phyloP scores from a whole-genome alignment of 164 flowering plant genomes.

The Vitis vinifera region ASM3070453v1 NC_081818.1:18430501-18431000 shows the following conservation, averaged over 20 bases:
- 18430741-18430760: neutral
- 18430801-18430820: neutral
- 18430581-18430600: slow-evolving; percentile 65
- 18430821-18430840: neutral
- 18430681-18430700: too few species aligned
- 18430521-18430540: neutral
- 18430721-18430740: neutral
- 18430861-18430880: neutral
- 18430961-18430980: too few species aligned
- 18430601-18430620: neutral
- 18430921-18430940: neutral
- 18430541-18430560: slow-evolving; percentile 52
- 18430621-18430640: too few species aligned
- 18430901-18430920: neutral
- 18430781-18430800: neutral
- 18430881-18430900: neutral
- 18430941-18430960: too few species aligned
- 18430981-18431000: too few species aligned
- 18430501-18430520: neutral
- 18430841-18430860: too few species aligned
- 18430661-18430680: neutral
- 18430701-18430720: too few species aligned
- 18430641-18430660: neutral
- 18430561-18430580: slow-evolving; percentile 56
- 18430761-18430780: neutral